Percentiles rank a stretch among this genome's conserved stretches.
Conservation (phyloP, 768 basidiomycete genomes). For the Phylloporus sp. region DNA sequence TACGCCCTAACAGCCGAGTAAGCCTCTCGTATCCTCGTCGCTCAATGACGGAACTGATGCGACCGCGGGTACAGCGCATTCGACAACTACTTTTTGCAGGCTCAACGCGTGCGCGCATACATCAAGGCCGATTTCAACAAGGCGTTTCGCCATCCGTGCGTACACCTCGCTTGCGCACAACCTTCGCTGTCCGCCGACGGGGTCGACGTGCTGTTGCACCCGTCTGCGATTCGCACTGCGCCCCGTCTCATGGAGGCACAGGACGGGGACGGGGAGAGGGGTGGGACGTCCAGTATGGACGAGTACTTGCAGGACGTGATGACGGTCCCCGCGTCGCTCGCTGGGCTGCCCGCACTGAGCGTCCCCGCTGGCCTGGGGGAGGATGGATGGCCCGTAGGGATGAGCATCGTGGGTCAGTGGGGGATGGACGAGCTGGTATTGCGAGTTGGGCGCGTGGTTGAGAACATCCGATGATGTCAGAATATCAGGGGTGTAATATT, state of each 20-base stretch:
- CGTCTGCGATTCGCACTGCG: constrained; percentile 82
- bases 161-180: constrained; percentile 30
- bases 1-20: constrained; percentile 91
- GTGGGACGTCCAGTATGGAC: constrained; percentile 32
- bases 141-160: constrained; percentile 59
- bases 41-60: background rate
- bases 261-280: constrained; percentile 1
- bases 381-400: constrained; percentile 77
- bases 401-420: constrained; percentile 86
- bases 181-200: constrained; percentile 16
- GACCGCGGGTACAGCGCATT: constrained; percentile 62
- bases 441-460: constrained; percentile 46
- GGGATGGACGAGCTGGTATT: constrained; percentile 64
- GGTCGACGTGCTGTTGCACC: constrained; percentile 83
- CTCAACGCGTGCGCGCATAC: constrained; percentile 69
- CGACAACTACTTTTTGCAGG: constrained; percentile 95
- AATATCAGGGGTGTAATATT: constrained; percentile 23
- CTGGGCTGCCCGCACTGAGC: constrained; percentile 78
- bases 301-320: constrained; percentile 88
- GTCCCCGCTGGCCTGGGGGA: constrained; percentile 51
- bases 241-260: constrained; percentile 42
- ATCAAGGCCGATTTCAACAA: constrained; percentile 70
- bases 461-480: constrained; percentile 21
- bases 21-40: constrained; percentile 20
- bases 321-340: constrained; percentile 88